These are phyloP conservation scores for Diutina neorugosa DNA, from an alignment of 1,139 yeast genomes.

Conservation along the genomic window DNA sequence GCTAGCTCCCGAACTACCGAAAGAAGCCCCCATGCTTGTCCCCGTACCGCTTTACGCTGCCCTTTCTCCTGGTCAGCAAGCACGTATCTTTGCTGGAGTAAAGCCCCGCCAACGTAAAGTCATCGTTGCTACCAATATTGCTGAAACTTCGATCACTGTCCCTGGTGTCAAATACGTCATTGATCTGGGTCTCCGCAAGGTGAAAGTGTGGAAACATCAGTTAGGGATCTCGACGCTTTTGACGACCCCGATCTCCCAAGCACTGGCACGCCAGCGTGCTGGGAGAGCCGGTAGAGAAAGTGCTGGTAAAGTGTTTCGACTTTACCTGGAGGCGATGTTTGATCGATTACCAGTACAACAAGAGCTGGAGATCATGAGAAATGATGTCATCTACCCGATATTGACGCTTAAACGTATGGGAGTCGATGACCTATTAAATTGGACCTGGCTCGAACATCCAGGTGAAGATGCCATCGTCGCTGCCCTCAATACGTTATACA, in stretches of 20 bases:
- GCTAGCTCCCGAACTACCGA: constrained; percentile 55
- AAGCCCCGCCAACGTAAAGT: constrained; percentile 60
- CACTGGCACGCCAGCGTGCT: constrained; percentile 89
- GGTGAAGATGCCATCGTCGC: constrained; percentile 64
- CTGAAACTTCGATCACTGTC: constrained; percentile 94
- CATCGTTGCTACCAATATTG: constrained; percentile 86
- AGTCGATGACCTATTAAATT: constrained; percentile 68
- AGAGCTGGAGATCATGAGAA: constrained; percentile 84
- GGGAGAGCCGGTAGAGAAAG: constrained; percentile 99
- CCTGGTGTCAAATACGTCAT: constrained; percentile 91
- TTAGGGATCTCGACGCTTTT: constrained; percentile 81
- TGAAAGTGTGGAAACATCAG: constrained; percentile 89
- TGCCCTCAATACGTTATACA: constrained; percentile 68
- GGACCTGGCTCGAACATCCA: constrained; percentile 93
- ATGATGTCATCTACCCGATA: constrained; percentile 76
- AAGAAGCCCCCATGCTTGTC: constrained; percentile 62
- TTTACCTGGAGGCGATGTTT: constrained; percentile 68
- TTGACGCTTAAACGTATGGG: constrained; percentile 75
- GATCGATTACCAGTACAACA: constrained; percentile 57
- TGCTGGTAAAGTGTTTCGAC: constrained; percentile 73
- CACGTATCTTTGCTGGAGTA: constrained; percentile 56
- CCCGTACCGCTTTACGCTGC: constrained; percentile 91
- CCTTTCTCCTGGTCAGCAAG: constrained; percentile 73
- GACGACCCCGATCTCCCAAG: constrained; percentile 87
- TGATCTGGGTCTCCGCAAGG: constrained; percentile 86